Conservation (phyloP, 345 rosid genomes). For the Dipteronia sinensis region DNA sequence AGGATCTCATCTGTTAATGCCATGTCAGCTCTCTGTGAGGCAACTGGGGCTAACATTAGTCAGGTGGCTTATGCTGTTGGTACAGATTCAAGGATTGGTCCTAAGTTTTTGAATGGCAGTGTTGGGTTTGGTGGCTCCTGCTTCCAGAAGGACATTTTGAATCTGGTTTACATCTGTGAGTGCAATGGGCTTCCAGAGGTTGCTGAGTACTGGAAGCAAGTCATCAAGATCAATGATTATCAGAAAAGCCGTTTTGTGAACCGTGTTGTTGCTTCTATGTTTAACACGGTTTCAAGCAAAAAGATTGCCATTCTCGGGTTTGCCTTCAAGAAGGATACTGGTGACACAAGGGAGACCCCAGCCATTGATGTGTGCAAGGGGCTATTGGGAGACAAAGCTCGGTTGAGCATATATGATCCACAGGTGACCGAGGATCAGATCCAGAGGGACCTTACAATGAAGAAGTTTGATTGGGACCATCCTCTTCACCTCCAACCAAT, state of each 20-base stretch:
- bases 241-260: conserved; percentile 87
- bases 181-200: conserved; percentile 94
- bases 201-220: conserved; percentile 95
- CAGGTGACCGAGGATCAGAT: conserved; percentile 90
- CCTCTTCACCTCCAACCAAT: conserved; percentile 92
- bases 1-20: conserved; percentile 91
- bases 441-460: conserved; percentile 88
- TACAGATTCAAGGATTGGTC: conserved; percentile 77
- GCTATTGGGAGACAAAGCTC: conserved; percentile 83
- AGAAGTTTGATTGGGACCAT: conserved; percentile 94
- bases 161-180: conserved; percentile 89
- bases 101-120: conserved; percentile 84
- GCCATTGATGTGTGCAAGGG: conserved; percentile 97
- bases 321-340: conserved; percentile 92
- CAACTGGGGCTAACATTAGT: conserved; percentile 81
- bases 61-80: conserved; percentile 84
- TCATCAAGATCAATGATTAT: conserved; percentile 89
- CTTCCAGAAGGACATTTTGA: conserved; percentile 88
- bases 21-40: conserved; percentile 92
- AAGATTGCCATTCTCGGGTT: conserved; percentile 83
- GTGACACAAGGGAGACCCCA: conserved; percentile 90
- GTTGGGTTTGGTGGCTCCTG: conserved; percentile 94
- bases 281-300: conserved; percentile 80
- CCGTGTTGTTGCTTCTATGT: conserved; percentile 87
- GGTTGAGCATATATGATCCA: conserved; percentile 83